Evolutionary conservation across 176 grass and related monocot genomes (phyloP), one percentile per base, ranked within the genome.

Genomic region (Carex pumila): DNA sequence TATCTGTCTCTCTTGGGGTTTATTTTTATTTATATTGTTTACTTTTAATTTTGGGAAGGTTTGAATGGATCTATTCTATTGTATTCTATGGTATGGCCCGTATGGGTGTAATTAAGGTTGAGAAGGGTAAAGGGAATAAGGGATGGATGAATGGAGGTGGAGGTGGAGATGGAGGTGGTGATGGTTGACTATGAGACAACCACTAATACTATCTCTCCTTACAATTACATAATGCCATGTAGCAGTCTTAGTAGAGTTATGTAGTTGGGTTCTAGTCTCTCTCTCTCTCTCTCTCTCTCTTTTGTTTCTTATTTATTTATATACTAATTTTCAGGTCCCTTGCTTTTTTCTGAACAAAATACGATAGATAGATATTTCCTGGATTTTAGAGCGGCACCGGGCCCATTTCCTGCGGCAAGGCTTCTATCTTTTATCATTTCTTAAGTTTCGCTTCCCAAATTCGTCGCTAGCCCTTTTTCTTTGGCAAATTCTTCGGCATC

Each of bases 131-230:
- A 83, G 21, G 29, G 0, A 25, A 25, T 25, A 25, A 25, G 25
- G 25, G 25, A 25, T 25, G 25, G 25, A 25, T 25, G 25, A 25
- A 25, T 25, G 25, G 25, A 25, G 25, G 25, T 25, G 25, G 25
- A 25, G n/a, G n/a, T n/a, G 2, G 32, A 34, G 62, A 69, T 32
- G 73, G 52, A 57, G 39, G 47, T 15, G 49, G 72, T 54, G 12
- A 73, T 82, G 61, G 81, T 83, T 83, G 81, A 83, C 81, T 66
- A 68, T 68, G 61, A 64, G 19, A 75, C 71, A 53, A 52, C 45
- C 41, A 50, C 39, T 25, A 25, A 25, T 25, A 25, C 25, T 72
- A 72, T 49, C 37, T 39, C 37, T 1, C 37, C 37, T 19, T 72
- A 3, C 12, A 37, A 4, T 19, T 72, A 3, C 12, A 37, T 49